These are phyloP conservation scores for Coccomyxa sp. DNA, from an alignment of 139 green algal genomes.

Conservation along the genomic window DNA sequence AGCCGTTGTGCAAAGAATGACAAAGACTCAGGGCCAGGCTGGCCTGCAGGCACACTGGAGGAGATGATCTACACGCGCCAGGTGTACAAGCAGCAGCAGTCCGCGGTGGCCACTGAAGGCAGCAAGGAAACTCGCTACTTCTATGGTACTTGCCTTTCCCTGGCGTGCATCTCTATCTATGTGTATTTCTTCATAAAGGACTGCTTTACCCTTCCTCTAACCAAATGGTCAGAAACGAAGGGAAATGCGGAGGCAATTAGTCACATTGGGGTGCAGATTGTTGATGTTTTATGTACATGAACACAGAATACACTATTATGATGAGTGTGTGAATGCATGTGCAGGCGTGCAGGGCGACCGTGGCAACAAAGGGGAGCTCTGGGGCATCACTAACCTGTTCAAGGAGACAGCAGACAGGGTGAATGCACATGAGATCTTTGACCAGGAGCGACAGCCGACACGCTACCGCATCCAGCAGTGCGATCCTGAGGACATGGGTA, in stretches of 20 bases:
- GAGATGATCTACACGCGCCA: constrained; percentile 50
- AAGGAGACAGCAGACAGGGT: constrained; percentile 23
- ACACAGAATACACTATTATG: not conserved
- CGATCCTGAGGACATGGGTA: constrained; percentile 2
- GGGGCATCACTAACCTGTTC: constrained; percentile 55
- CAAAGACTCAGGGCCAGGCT: no score
- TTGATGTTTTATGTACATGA: not conserved
- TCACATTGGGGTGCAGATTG: not conserved
- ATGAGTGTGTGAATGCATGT: not conserved
- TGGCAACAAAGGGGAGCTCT: constrained; percentile 48
- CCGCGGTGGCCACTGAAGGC: constrained; percentile 23
- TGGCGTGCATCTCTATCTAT: not conserved
- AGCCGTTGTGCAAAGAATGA: no score
- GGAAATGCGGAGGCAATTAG: not conserved
- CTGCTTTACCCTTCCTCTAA: no score
- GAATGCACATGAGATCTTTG: constrained; percentile 24
- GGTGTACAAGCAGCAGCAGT: constrained; percentile 62
- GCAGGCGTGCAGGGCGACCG: constrained; percentile 25
- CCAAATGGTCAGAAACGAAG: not conserved
- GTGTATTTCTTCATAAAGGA: not conserved
- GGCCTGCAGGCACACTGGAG: constrained; percentile 49
- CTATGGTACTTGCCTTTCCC: constrained; percentile 16
- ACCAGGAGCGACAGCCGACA: not conserved
- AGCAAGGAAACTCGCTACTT: constrained; percentile 34
- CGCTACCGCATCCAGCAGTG: constrained; percentile 8